These are phyloP conservation scores for Tricharina praecox DNA, from an alignment of 495 filamentous ascomycete genomes.

Conservation along the genomic window DNA sequence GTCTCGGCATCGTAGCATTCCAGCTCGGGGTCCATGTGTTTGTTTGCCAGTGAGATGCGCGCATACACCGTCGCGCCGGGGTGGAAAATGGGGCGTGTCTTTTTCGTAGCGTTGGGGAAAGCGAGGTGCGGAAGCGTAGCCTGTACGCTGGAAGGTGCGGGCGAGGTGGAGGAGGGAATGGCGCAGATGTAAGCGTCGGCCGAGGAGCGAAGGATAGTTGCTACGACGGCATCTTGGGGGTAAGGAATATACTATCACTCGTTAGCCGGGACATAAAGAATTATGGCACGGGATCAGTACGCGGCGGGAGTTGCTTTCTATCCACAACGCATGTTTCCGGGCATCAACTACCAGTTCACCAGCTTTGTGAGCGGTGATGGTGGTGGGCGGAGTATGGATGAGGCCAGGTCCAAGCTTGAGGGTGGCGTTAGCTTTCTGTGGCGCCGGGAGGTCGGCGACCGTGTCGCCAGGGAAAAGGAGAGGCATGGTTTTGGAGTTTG, in stretches of 20 bases:
- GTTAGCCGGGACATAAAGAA: background rate
- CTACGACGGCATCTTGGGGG: slow-evolving; percentile 65
- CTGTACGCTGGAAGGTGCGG: slow-evolving; percentile 47
- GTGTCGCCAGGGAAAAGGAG: slow-evolving; percentile 59
- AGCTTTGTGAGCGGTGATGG: slow-evolving; percentile 58
- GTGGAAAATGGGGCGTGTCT: slow-evolving; percentile 63
- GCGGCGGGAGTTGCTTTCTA: slow-evolving; percentile 50
- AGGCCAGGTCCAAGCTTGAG: slow-evolving; percentile 78
- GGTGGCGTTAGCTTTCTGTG: slow-evolving; percentile 45
- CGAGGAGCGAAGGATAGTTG: slow-evolving; percentile 57
- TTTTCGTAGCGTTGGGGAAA: slow-evolving; percentile 82
- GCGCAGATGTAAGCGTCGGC: slow-evolving; percentile 59
- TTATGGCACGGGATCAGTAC: slow-evolving; percentile 28
- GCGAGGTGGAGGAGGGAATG: slow-evolving; percentile 35
- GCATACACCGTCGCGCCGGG: slow-evolving; percentile 72
- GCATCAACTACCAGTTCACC: slow-evolving; percentile 59
- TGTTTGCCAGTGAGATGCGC: slow-evolving; percentile 53
- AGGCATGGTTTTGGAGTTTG: background rate
- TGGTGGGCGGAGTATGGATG: slow-evolving; percentile 50
- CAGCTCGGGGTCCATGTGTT: slow-evolving; percentile 73
- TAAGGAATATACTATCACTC: slow-evolving; percentile 54
- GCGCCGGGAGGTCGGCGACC: slow-evolving; percentile 42
- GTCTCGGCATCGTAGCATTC: slow-evolving; percentile 74
- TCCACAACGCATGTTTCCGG: slow-evolving; percentile 63
- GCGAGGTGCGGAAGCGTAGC: slow-evolving; percentile 70